phyloP scores from a whole-genome alignment of 345 rosid genomes.

The Syzygium aromaticum region DNA sequence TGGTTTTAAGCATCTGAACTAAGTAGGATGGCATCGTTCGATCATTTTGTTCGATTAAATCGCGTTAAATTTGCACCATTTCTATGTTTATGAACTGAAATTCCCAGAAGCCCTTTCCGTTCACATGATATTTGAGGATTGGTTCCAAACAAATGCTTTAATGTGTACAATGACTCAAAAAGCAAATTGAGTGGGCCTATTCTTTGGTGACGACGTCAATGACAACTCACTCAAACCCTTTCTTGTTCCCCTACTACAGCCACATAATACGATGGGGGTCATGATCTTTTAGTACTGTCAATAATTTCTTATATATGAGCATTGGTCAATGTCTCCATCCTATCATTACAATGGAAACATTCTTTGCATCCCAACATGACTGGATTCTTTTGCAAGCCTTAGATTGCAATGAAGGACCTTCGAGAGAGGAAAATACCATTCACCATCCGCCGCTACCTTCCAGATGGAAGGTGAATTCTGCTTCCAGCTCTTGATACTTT shows the following conservation, averaged over 20 bases:
- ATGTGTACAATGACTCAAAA: neutral
- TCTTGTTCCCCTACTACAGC: neutral
- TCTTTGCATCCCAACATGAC: neutral
- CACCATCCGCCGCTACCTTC: slow-evolving; percentile 69
- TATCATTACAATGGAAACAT: neutral
- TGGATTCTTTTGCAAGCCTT: neutral
- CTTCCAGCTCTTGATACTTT: neutral
- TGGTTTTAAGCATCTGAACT: neutral
- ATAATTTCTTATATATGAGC: neutral
- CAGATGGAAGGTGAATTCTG: slow-evolving; percentile 74
- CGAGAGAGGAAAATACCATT: slow-evolving; percentile 80
- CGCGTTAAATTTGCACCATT: neutral
- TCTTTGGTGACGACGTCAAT: neutral
- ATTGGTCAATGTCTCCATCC: neutral
- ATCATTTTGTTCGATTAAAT: neutral
- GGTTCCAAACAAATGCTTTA: neutral
- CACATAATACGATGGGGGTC: neutral
- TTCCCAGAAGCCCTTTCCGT: neutral
- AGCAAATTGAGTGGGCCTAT: neutral
- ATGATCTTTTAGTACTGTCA: neutral
- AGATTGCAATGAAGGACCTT: slow-evolving; percentile 95
- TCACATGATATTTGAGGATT: neutral
- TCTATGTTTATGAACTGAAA: neutral
- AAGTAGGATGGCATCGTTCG: neutral
- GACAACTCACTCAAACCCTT: neutral